Evolutionary conservation across 2,329 filamentous ascomycete genomes (phyloP), one percentile per base, ranked within the genome.

Genomic region (Aureobasidium sp.): DNA sequence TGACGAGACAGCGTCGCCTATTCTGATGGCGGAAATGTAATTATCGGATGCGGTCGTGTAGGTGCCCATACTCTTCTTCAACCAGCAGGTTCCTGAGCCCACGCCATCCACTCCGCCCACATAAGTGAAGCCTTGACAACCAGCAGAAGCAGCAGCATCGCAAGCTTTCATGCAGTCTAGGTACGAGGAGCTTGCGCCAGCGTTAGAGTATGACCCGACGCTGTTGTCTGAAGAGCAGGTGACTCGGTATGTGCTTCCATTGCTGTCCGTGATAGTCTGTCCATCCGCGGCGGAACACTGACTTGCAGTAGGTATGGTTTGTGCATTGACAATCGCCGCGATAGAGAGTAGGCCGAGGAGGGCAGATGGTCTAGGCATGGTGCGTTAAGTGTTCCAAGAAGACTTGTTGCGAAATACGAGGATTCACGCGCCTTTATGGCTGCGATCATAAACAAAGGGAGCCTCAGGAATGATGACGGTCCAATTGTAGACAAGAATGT

Each of bases 221-320:
- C 11, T 60, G 23, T 54, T 66, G 38, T 68, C 67, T 3, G 67
- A 47, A 11, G 64, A 64, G 45, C 64, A 68, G 54, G 64, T 63
- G 16, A 67, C 64, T 10, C 42, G 64, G 18, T 66, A 66, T 23
- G 31, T 61, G 23, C 31, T 54, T 5, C 54, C 55, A 47, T 66
- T 72, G n/a, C 64, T 25, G 18, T 66, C 70, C 8, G 65, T 70
- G 60, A 73, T 72, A 2, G 61, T 66, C 25, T 65, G 73, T 29
- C 66, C 67, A 48, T 74, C 69, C 10, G 66, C 66, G 6, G 43
- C 45, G 2, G 73, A 72, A 56, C 73, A 75, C 25, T 63, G 63
- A 33, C 47, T 65, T 18, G 63, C 58, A n/a, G 33, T 23, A 6
- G 58, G 58, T 40, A 61, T 61, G 18, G 58, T 23, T 61, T 61